These are phyloP conservation scores for Calonectria pseudoturangicola DNA, from an alignment of 2,329 filamentous ascomycete species.

Conservation along the genomic window DNA sequence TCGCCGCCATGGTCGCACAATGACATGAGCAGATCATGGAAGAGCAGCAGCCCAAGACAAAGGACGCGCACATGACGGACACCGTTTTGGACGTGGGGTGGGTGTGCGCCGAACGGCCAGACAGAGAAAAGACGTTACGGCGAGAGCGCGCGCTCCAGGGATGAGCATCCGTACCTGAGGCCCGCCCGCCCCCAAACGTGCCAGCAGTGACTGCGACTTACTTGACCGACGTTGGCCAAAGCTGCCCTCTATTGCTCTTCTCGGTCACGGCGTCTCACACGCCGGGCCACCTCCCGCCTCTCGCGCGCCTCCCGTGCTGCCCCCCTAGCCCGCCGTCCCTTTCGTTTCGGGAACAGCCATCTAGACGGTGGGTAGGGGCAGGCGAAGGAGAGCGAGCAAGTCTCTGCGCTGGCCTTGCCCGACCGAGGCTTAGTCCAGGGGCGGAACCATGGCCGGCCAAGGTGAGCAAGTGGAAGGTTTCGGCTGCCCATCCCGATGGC, in stretches of 20 bases:
- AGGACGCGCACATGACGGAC: slow-evolving; percentile 46
- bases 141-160: slow-evolving; percentile 21
- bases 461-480: slow-evolving; percentile 4
- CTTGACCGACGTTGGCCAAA: background rate
- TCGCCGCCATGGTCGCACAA: slow-evolving; percentile 50
- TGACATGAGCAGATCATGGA: slow-evolving; percentile 34
- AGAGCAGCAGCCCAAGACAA: background rate
- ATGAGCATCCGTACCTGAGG: slow-evolving; percentile 19
- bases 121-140: slow-evolving; percentile 25
- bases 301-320: background rate
- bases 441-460: slow-evolving; percentile 8
- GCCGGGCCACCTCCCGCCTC: background rate
- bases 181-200: background rate
- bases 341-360: background rate
- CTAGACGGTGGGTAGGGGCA: background rate
- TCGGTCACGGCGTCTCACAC: background rate
- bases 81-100: slow-evolving; percentile 46
- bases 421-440: background rate
- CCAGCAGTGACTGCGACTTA: background rate
- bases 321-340: no score
- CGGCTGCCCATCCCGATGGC: slow-evolving; percentile 13
- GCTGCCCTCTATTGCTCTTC: background rate
- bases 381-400: background rate
- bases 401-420: background rate
- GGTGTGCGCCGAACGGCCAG: slow-evolving; percentile 46